A percentile compares a stretch with the other conserved stretches of the same genome.
Conservation (phyloP, 2,329 filamentous ascomycete genomes). For the Alternaria arborescens region DNA sequence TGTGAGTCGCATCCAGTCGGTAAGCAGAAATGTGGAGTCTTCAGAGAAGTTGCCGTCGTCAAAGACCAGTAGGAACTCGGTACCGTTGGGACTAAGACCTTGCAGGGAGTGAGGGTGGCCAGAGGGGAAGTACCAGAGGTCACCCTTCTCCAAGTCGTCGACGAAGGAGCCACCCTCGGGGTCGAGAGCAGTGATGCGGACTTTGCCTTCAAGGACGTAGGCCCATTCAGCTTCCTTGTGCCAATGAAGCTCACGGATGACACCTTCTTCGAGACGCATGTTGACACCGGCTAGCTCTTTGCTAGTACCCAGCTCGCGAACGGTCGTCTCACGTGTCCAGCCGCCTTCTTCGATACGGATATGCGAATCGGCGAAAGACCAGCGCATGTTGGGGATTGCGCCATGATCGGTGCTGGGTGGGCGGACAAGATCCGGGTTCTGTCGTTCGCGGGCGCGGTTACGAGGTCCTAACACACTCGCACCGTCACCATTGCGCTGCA, state of each 20-base stretch:
- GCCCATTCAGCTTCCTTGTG: conserved; percentile 84
- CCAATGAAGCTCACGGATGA: conserved; percentile 81
- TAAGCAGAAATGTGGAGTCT: conserved; percentile 75
- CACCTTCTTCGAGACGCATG: conserved; percentile 77
- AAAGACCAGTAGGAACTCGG: conserved; percentile 70
- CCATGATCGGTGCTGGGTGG: conserved; percentile 78
- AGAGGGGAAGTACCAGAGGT: conserved; percentile 83
- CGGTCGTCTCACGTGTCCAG: conserved; percentile 78
- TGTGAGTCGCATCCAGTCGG: conserved; percentile 77
- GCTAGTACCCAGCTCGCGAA: conserved; percentile 70
- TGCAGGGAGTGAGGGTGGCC: conserved; percentile 81
- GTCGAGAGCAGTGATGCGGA: conserved; percentile 76
- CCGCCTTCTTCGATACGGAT: conserved; percentile 71
- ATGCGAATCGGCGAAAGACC: conserved; percentile 62
- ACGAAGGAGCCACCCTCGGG: conserved; percentile 79
- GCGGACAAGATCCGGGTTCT: conserved; percentile 75
- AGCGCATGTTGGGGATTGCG: conserved; percentile 74
- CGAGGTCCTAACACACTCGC: conserved; percentile 74
- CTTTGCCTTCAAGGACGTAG: conserved; percentile 74
- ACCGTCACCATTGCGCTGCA: conserved; percentile 62
- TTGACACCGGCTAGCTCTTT: conserved; percentile 79
- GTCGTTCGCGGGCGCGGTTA: conserved; percentile 71
- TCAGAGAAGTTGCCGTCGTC: conserved; percentile 68
- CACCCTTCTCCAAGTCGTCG: conserved; percentile 78
- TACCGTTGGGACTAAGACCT: conserved; percentile 71